Percentiles rank a stretch among this genome's conserved stretches.
These are phyloP conservation scores for Mycena kentingensis DNA, from an alignment of 768 basidiomycete genomes.

Conservation along the genomic window DNA sequence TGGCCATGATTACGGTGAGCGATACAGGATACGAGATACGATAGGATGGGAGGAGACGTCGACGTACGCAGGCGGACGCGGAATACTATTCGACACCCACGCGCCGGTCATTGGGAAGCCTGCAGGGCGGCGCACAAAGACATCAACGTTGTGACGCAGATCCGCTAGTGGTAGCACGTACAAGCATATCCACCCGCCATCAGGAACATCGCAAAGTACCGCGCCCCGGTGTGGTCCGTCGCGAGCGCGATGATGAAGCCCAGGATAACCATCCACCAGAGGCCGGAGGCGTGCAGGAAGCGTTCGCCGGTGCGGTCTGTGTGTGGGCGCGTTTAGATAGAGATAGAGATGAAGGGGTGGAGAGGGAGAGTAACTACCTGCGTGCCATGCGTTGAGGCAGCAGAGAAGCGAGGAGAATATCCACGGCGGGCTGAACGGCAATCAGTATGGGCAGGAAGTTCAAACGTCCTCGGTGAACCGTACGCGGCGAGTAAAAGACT, in stretches of 20 bases:
- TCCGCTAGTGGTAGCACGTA: slow-evolving; percentile 11
- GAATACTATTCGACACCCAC: slow-evolving; percentile 45
- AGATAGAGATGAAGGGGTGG: too few species aligned
- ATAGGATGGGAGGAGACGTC: slow-evolving; percentile 18
- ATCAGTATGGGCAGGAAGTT: background rate
- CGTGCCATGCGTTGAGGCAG: slow-evolving; percentile 56
- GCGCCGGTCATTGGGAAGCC: slow-evolving; percentile 43
- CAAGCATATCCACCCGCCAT: slow-evolving; percentile 49
- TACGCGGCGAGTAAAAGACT: slow-evolving; percentile 63
- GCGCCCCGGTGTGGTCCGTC: slow-evolving; percentile 39
- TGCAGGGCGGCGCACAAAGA: slow-evolving; percentile 16
- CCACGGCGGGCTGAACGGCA: slow-evolving; percentile 56
- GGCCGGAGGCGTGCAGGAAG: slow-evolving; percentile 43
- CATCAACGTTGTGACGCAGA: background rate
- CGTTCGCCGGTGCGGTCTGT: slow-evolving; percentile 49
- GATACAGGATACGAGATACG: background rate
- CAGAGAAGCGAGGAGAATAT: slow-evolving; percentile 51
- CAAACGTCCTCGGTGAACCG: too few species aligned
- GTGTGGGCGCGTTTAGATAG: too few species aligned
- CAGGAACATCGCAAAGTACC: slow-evolving; percentile 49
- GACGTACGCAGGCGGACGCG: slow-evolving; percentile 47
- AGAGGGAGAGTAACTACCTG: too few species aligned
- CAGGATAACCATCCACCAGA: slow-evolving; percentile 46
- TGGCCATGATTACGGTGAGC: too few species aligned
- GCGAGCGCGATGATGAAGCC: slow-evolving; percentile 49